Conservation (phyloP, 2,329 filamentous ascomycete species). For the Aspergillus pseudoviridinutans region DNA sequence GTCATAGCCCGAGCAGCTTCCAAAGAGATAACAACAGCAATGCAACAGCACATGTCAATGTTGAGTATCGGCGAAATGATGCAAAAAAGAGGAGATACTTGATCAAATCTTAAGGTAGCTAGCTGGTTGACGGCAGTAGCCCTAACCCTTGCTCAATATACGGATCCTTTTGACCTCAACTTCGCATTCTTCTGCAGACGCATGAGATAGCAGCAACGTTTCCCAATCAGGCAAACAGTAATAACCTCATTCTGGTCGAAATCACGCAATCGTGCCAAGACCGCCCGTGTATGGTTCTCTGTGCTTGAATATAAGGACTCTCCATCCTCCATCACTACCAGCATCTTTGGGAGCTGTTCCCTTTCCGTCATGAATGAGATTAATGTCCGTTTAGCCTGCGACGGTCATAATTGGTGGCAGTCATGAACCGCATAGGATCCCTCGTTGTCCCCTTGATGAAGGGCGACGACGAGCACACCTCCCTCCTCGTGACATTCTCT, state of each 20-base stretch:
- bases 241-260: conserved; percentile 8
- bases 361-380: not conserved
- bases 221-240: not conserved
- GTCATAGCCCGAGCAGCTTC: not conserved
- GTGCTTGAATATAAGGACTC: conserved; percentile 25
- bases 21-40: not conserved
- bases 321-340: conserved; percentile 14
- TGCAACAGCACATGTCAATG: not conserved
- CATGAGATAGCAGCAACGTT: not conserved
- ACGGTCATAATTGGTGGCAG: not conserved
- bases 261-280: conserved; percentile 37
- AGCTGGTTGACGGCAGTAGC: not conserved
- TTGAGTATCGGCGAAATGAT: not conserved
- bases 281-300: conserved; percentile 13
- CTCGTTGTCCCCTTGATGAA: not conserved
- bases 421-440: not conserved
- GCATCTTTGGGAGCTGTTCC: not conserved
- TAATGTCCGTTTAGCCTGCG: not conserved
- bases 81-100: not conserved
- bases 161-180: not conserved
- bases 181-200: not conserved
- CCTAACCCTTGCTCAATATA: too few species aligned
- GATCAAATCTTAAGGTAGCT: not conserved
- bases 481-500: not conserved
- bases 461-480: conserved; percentile 6